Base-by-base conservation (phyloP, 176 grass and related monocot species). In the Oryza punctata region DNA sequence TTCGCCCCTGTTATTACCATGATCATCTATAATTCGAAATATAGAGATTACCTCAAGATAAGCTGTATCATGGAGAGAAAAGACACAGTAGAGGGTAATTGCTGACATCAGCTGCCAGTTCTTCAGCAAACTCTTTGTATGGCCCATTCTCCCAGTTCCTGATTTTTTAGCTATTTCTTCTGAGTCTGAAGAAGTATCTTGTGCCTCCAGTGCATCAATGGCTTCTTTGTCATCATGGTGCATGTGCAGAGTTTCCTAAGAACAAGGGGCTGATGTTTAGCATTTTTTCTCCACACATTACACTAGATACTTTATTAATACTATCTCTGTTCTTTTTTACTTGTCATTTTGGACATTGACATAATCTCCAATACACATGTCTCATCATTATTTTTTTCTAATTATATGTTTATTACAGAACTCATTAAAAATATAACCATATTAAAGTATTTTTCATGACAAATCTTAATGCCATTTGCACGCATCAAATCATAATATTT, bases 161-260 rank as follows among this genome's bases (percentile, higher is more conserved):
- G 30, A 73, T 74, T 65, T 70, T 84, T 81, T 79, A 74, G 3
- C 23, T 45, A 77, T 69, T 75, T 40, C 82, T 82, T 84, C 79
- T 63, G 19, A 23, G 47, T 76, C 70, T 19, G 68, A 79, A 23
- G 11, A 18, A 68, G 23, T 10, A 78, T 63, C 41, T 84, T 90
- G 87, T 84, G 50, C 80, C 76, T 91, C 92, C 18, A 87, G 52
- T 45, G 70, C 40, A 18, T 89, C 84, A 81, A 78, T 60, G 38
- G 77, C n/a, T 72, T 85, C 85, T 85, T 86, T 87, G 40, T 72
- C 72, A 71, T 91, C 85, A 82, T 79, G 21, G 73, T 94, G 84
- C 64, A 82, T 91, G 72, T 94, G 92, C 61, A 94, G 65, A 21
- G 92, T 94, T 91, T 94, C 89, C 92, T 94, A 59, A 65, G 4